A percentile compares a stretch with the other conserved stretches of the same genome.
phyloP scores from a whole-genome alignment of 768 basidiomycete species.

The Obba rivulosa region DNA sequence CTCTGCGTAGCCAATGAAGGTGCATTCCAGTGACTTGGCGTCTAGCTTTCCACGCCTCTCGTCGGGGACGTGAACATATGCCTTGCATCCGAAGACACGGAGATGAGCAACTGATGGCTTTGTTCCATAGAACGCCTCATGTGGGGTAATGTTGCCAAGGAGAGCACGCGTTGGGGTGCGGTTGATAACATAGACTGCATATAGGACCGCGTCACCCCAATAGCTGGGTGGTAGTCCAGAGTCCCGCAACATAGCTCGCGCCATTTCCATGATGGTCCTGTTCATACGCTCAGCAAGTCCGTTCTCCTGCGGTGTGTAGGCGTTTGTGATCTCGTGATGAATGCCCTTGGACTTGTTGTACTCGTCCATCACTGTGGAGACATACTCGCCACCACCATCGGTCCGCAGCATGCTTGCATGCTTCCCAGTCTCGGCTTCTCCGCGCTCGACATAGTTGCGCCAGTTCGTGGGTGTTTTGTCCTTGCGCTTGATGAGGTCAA shows the following conservation, averaged over 20 bases:
- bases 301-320: constrained; percentile 22
- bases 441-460: background rate
- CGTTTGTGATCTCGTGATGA: constrained; percentile 13
- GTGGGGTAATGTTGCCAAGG: constrained; percentile 24
- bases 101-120: constrained; percentile 28
- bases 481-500: background rate
- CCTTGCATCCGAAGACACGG: constrained; percentile 31
- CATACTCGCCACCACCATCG: constrained; percentile 5
- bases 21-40: constrained; percentile 25
- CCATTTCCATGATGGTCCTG: constrained; percentile 16
- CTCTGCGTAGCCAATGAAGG: constrained; percentile 32
- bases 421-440: constrained; percentile 1
- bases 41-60: constrained; percentile 22
- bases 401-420: background rate
- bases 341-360: background rate
- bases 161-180: constrained; percentile 9
- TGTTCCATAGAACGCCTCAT: constrained; percentile 15
- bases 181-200: constrained; percentile 18
- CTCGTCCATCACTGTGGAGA: constrained; percentile 1
- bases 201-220: constrained; percentile 23
- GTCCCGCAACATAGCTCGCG: constrained; percentile 8
- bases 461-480: background rate
- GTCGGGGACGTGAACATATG: constrained; percentile 34
- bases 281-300: constrained; percentile 35
- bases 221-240: constrained; percentile 11